phyloP scores from a whole-genome alignment of 2,329 filamentous ascomycete species.

The Ilyonectria robusta region DNA sequence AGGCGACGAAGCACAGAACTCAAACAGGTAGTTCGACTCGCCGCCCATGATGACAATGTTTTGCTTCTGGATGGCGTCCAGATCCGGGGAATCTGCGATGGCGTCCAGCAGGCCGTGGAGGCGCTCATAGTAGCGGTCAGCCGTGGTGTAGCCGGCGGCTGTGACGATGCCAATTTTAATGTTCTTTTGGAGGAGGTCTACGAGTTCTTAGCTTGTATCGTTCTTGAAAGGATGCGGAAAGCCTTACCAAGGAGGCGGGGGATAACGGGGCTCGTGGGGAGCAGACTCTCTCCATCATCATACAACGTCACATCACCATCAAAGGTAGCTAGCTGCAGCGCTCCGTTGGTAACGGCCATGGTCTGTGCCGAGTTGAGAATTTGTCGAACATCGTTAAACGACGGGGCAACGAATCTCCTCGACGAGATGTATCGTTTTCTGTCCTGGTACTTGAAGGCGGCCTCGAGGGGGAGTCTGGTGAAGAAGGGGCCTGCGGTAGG shows the following conservation, averaged over 20 bases:
- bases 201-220: slow-evolving; percentile 15
- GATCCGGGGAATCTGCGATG: slow-evolving; percentile 70
- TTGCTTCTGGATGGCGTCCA: slow-evolving; percentile 78
- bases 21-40: slow-evolving; percentile 96
- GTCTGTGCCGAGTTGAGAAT: slow-evolving; percentile 96
- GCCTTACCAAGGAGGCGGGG: slow-evolving; percentile 66
- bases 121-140: slow-evolving; percentile 87
- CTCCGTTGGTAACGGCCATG: slow-evolving; percentile 87
- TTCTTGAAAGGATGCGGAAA: background rate
- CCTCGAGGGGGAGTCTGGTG: slow-evolving; percentile 86
- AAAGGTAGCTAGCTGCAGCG: slow-evolving; percentile 90
- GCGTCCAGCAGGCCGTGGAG: slow-evolving; percentile 90
- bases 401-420: slow-evolving; percentile 92
- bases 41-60: slow-evolving; percentile 94
- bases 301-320: slow-evolving; percentile 98
- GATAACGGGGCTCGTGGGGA: slow-evolving; percentile 83
- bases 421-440: slow-evolving; percentile 87
- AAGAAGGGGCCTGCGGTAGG: slow-evolving; percentile 95
- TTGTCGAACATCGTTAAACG: slow-evolving; percentile 95
- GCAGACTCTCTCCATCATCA: slow-evolving; percentile 86
- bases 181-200: slow-evolving; percentile 80
- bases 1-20: slow-evolving; percentile 75
- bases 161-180: slow-evolving; percentile 96
- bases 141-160: slow-evolving; percentile 93
- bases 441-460: slow-evolving; percentile 94